Percentiles rank a stretch among this genome's conserved stretches.
phyloP scores from a whole-genome alignment of 1,284 basidiomycete species.

The Phlebopus sp. region DNA sequence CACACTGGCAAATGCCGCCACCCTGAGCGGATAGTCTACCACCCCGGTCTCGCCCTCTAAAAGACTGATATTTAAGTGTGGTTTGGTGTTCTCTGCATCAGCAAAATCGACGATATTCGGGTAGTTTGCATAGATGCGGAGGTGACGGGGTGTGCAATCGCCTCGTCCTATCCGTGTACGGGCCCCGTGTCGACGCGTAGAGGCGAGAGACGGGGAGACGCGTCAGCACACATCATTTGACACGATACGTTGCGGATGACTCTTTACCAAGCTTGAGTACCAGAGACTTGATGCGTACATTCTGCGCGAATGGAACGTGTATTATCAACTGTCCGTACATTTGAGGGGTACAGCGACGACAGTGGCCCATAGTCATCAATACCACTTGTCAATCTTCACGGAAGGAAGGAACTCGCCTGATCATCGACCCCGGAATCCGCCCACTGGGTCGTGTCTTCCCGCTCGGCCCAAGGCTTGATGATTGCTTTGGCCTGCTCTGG shows the following conservation, averaged over 20 bases:
- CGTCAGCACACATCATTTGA: conserved; percentile 2
- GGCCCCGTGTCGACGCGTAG: conserved; percentile 12
- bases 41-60: conserved; percentile 64
- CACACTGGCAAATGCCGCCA: conserved; percentile 72
- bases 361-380: conserved; percentile 2
- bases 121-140: conserved; percentile 69
- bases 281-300: conserved; percentile 70
- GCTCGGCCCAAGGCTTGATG: conserved; percentile 77
- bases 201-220: conserved; percentile 10
- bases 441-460: conserved; percentile 63
- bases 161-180: conserved; percentile 57
- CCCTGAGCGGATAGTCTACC: conserved; percentile 73
- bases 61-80: conserved; percentile 69
- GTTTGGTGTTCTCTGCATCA: conserved; percentile 62
- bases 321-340: conserved; percentile 57
- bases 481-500: conserved; percentile 73
- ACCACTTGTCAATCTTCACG: not conserved
- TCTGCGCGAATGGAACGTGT: conserved; percentile 76
- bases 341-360: conserved; percentile 4
- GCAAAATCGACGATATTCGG: conserved; percentile 73
- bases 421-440: conserved; percentile 78
- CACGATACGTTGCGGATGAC: conserved; percentile 2
- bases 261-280: conserved; percentile 66
- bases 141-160: conserved; percentile 60
- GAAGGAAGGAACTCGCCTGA: conserved; percentile 49